Base-by-base conservation (phyloP, 1,284 basidiomycete species). In the Microstroma glucosiphilum region DNA sequence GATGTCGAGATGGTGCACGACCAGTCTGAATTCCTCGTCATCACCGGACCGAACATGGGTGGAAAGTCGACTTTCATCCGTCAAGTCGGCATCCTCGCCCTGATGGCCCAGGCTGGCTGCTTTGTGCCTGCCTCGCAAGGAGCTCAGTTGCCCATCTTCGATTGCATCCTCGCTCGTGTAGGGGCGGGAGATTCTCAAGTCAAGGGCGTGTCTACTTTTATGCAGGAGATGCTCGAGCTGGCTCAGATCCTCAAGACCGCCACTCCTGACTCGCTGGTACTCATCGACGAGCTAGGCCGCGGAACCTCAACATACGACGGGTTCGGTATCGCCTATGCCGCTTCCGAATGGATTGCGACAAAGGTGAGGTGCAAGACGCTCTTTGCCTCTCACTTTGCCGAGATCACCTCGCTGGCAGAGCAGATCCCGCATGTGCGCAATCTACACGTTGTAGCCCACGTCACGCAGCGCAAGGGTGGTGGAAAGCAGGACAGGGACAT, bases 251-350 rank as follows among this genome's bases (percentile, higher is more conserved):
- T 98, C 55, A 86, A 89, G 74, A 77, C 90, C 42, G 93, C 96
- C 1, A 91, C 92, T 0, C 87, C 87, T 69, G 88, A 98, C 80
- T 96, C 92, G 0, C 82, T 99, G 49, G 90, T 99, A 69, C 96
- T 99, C 77, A 98, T 99, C 61, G 96, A 99, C 80, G 96, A 99
- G 80, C 86, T 99, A 0, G 94, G 94, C 40, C 84, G 94, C 82
- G 94, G 93, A n/a, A 98, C 96, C 0, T 96, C 92, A 0, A 98
- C 96, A 0, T 96, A 96, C 73, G 96, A 99, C 79, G 96, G 96
- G 0, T 98, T 98, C 74, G 96, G 96, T 12, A 84, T 99, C 1
- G 96, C 96, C 0, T 99, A 94, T 93, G 92, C 94, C 0, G 98
- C 98, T 70, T 94, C 91, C 40, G 96, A 98, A 56, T 89, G 94